Evolutionary conservation across 1,139 yeast genomes (phyloP).

Genomic region (Taiozyma sp.): DNA sequence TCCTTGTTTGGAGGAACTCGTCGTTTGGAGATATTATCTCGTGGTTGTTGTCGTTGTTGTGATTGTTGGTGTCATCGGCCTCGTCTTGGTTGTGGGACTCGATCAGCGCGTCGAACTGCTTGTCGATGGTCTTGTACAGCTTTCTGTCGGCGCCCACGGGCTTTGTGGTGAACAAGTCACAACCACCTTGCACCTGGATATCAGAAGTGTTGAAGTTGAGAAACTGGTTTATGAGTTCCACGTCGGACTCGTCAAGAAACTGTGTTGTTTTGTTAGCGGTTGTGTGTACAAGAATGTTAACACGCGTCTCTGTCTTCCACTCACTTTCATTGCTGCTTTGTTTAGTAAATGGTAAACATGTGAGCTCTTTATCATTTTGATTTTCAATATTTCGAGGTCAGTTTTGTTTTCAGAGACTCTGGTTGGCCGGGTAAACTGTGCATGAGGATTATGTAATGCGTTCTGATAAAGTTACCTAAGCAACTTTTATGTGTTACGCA

Average conservation of each 20-base stretch:
- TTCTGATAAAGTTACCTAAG: neutral
- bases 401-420: neutral
- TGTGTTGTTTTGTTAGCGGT: conserved; percentile 23
- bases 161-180: conserved; percentile 91
- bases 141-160: conserved; percentile 88
- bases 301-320: neutral
- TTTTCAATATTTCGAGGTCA: neutral
- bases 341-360: neutral
- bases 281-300: neutral
- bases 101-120: conserved; percentile 62
- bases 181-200: conserved; percentile 83
- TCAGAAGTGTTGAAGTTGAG: conserved; percentile 85
- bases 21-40: conserved; percentile 15
- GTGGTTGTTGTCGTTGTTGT: conserved; percentile 3
- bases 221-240: conserved; percentile 82
- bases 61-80: conserved; percentile 5
- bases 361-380: neutral
- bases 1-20: conserved; percentile 18
- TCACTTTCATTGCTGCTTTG: neutral
- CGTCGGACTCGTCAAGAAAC: conserved; percentile 90
- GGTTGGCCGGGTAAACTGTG: neutral
- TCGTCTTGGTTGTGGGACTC: conserved; percentile 26
- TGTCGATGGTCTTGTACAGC: conserved; percentile 80
- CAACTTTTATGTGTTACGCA: neutral
- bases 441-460: neutral